These are phyloP conservation scores for Candida fluviatilis DNA, from an alignment of 805 yeast species.

Conservation along the genomic window DNA sequence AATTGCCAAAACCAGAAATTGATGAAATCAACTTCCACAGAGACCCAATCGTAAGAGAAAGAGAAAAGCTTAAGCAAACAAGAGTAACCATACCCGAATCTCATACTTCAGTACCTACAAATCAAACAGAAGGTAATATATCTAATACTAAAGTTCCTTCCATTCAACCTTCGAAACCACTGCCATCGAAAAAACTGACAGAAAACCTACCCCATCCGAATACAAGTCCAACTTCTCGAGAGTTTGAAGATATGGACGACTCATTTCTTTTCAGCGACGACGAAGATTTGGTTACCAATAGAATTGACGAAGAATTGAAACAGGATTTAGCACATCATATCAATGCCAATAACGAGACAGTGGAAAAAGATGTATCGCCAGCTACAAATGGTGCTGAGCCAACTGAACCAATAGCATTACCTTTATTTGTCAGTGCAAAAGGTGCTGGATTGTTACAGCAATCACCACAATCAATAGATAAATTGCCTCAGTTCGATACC, in stretches of 20 bases:
- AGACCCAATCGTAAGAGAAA: conserved; percentile 29
- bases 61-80: conserved; percentile 19
- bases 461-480: conserved; percentile 35
- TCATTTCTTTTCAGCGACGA: conserved; percentile 38
- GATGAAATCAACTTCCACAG: conserved; percentile 31
- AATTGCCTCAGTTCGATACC: conserved; percentile 52
- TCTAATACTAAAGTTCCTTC: not conserved
- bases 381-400: no score
- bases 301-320: conserved; percentile 8
- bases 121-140: not conserved
- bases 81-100: conserved; percentile 3
- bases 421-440: conserved; percentile 59
- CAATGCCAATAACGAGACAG: not conserved
- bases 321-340: conserved; percentile 6
- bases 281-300: conserved; percentile 13
- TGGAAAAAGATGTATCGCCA: not conserved
- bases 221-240: conserved; percentile 5
- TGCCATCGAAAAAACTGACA: not conserved
- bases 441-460: conserved; percentile 55
- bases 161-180: conserved; percentile 4
- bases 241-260: conserved; percentile 33
- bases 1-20: conserved; percentile 25
- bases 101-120: conserved; percentile 3
- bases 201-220: conserved; percentile 1
- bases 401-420: conserved; percentile 2